phyloP scores from a whole-genome alignment of 441 rosid genomes.

The Iberis amara region DNA sequence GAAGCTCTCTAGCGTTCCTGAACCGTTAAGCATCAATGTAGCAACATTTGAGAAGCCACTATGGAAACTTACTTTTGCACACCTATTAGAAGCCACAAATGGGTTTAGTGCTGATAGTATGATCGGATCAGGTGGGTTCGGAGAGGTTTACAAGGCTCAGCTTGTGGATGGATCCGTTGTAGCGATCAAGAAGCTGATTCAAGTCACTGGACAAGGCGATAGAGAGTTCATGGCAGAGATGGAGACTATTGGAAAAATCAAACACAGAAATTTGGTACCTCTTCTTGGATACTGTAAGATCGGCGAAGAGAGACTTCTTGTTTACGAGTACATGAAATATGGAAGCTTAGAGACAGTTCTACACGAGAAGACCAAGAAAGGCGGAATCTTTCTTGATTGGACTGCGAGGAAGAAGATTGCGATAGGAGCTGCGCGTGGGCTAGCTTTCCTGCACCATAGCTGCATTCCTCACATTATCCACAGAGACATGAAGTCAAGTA shows the following conservation, averaged over 20 bases:
- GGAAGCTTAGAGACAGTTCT: conserved; percentile 84
- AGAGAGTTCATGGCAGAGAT: conserved; percentile 97
- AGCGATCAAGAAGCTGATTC: conserved; percentile 86
- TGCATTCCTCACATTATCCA: conserved; percentile 95
- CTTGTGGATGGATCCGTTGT: conserved; percentile 67
- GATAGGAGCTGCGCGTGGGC: conserved; percentile 80
- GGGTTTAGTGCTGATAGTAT: conserved; percentile 89
- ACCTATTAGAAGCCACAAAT: conserved; percentile 87
- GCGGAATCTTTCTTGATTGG: conserved; percentile 59
- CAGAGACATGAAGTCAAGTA: conserved; percentile 94
- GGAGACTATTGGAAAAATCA: conserved; percentile 95
- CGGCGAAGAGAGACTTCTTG: conserved; percentile 93
- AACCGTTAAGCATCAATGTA: conserved; percentile 84
- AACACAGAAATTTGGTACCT: conserved; percentile 85
- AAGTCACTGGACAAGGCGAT: conserved; percentile 91
- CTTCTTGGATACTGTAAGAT: conserved; percentile 83
- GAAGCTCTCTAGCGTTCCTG: conserved; percentile 81
- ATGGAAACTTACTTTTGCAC: conserved; percentile 75
- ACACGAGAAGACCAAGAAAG: conserved; percentile 57
- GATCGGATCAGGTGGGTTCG: conserved; percentile 91
- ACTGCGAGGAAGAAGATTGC: conserved; percentile 78
- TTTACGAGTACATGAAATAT: conserved; percentile 92
- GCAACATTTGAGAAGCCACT: conserved; percentile 91
- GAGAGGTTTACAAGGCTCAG: conserved; percentile 89
- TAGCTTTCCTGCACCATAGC: conserved; percentile 94